Evolutionary conservation across 2,329 filamentous ascomycete species (phyloP), one percentile per base, ranked within the genome.

Genomic region (Penicillium sp.): DNA sequence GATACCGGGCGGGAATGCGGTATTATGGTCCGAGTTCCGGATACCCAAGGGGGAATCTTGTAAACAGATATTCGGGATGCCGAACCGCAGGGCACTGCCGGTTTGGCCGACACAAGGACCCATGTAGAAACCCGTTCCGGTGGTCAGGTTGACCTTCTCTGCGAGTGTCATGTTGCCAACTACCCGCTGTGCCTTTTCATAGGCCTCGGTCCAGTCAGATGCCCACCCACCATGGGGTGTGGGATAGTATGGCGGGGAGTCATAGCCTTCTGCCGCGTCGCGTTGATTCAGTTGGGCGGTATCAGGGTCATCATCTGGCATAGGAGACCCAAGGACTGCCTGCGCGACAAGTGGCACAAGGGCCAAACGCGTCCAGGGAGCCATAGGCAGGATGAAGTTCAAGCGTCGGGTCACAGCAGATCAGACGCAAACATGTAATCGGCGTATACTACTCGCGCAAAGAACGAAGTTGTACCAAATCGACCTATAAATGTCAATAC

Each of bases 1-100:
- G 60, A 92, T 88, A n/a, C 88, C 89, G 8, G 88, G 81, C 0
- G 89, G 89, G 61, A 92, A 94, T 0, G 84, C 87, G 0, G 88
- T 91, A 46, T 86, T 83, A 54, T 89, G 84, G 57, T 91, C 87
- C 1, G 87, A 83, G n/a, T 82, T 82, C 25, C 87, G 82, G 13
- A 94, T 77, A 2, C 89, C 89, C 30, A 87, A 75, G 1, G 87
- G 86, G 0, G 83, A 84, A 66, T 92, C 88, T 57, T 89, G 85
- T 3, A 89, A 74, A 63, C 86, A 89, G 5, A 91, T 77, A 58
- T 85, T 82, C 1, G 87, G 86, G 54, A 92, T 86, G 1, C 87
- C 87, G 14, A 92, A 79, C 6, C 89, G 81, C 14, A 75, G 68
- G 1, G 85, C 87, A 52, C 86, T 88, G 10, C 88, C 88, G 0